Percentiles rank a stretch among this genome's conserved stretches.
Conservation (phyloP, 352 stramenopile species). For the Globisporangium paroecandrum region DNA sequence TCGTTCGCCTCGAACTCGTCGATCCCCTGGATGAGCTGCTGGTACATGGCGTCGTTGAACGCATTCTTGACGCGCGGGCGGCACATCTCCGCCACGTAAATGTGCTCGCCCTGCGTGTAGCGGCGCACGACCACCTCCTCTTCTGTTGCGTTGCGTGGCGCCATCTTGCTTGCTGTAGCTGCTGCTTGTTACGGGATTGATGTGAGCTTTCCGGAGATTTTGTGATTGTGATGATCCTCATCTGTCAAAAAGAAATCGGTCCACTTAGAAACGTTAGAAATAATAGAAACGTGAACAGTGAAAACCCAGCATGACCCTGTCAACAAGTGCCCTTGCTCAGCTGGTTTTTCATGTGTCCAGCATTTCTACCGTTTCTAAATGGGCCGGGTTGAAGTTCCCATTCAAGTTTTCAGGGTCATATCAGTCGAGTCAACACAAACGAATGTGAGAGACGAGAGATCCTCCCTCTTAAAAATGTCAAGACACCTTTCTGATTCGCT, state of each 20-base stretch:
- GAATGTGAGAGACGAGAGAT: too few relatives aligned
- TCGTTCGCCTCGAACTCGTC: constrained; percentile 57
- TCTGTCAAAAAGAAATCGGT: neutral
- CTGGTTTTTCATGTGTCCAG: too few relatives aligned
- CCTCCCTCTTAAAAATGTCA: too few relatives aligned
- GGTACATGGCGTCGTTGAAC: constrained; percentile 86
- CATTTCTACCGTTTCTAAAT: too few relatives aligned
- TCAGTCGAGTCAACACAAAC: too few relatives aligned
- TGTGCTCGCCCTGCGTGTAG: constrained; percentile 44
- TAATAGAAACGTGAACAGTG: too few relatives aligned
- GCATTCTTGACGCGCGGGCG: constrained; percentile 87
- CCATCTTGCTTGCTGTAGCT: neutral
- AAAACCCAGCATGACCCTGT: too few relatives aligned
- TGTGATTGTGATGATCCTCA: neutral
- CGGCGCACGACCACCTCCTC: constrained; percentile 32
- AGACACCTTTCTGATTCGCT: too few relatives aligned
- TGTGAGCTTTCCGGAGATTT: neutral
- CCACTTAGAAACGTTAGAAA: too few relatives aligned
- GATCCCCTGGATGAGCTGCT: constrained; percentile 77
- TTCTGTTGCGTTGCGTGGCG: neutral
- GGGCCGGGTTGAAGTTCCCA: too few relatives aligned
- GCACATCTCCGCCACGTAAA: constrained; percentile 74
- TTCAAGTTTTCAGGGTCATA: too few relatives aligned
- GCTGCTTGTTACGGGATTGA: neutral
- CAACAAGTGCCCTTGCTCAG: too few relatives aligned